phyloP scores from a whole-genome alignment of 1,139 yeast species.

The Pneumocystis sp. region DNA sequence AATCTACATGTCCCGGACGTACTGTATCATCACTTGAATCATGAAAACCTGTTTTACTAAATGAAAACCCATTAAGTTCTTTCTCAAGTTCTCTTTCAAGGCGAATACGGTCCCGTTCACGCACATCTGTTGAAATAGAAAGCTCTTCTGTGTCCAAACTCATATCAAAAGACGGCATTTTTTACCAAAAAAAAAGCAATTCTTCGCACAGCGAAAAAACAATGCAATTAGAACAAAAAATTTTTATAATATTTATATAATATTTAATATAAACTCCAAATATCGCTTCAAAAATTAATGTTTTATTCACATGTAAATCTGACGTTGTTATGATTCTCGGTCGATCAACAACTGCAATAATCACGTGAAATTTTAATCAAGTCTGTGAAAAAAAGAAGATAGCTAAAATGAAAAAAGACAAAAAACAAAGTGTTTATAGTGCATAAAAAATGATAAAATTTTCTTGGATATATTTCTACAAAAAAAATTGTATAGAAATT shows the following conservation, averaged over 20 bases:
- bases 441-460: too few species aligned
- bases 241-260: background rate
- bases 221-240: background rate
- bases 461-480: too few species aligned
- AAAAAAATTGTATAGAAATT: too few species aligned
- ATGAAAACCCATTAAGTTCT: slow-evolving; percentile 1
- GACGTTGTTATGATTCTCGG: background rate
- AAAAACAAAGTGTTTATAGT: background rate
- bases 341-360: background rate
- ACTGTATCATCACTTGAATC: background rate
- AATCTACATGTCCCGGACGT: background rate
- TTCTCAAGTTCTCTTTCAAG: slow-evolving; percentile 1
- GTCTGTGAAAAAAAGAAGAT: background rate
- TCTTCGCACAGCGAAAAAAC: background rate
- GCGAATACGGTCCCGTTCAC: slow-evolving; percentile 1
- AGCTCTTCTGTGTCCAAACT: background rate
- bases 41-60: background rate
- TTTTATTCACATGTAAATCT: background rate
- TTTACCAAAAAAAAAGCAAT: background rate
- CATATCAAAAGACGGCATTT: background rate
- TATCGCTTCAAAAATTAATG: background rate
- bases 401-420: background rate
- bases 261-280: background rate
- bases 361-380: background rate
- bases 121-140: background rate